A percentile compares a stretch with the other conserved stretches of the same genome.
These are phyloP conservation scores for Solanum neorickii DNA, from an alignment of 257 asterid species.

Conservation along the genomic window DNA sequence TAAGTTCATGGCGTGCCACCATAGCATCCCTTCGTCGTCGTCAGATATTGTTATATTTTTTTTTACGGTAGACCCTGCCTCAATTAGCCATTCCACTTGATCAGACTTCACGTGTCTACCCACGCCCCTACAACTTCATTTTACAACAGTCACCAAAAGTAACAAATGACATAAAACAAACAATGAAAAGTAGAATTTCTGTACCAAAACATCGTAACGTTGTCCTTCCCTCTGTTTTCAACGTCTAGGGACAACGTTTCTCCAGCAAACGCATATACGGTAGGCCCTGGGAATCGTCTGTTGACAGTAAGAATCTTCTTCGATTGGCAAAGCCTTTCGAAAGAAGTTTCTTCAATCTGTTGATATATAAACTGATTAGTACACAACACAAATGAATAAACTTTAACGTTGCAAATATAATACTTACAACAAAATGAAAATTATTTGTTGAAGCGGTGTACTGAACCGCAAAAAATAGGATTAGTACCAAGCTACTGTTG, in stretches of 20 bases:
- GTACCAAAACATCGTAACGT: background rate
- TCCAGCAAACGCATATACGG: background rate
- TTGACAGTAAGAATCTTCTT: slow-evolving; percentile 44
- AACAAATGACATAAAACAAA: no score
- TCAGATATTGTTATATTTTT: slow-evolving; percentile 28
- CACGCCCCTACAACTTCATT: rapidly evolving
- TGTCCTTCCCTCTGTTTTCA: background rate
- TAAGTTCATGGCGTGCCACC: slow-evolving; percentile 57
- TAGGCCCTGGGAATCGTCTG: background rate
- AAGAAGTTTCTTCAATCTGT: slow-evolving; percentile 22
- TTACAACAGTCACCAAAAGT: background rate
- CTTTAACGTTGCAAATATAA: background rate
- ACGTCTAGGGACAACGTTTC: background rate
- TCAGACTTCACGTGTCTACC: background rate
- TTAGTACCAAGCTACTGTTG: background rate
- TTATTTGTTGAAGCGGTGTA: no score
- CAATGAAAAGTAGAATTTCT: background rate
- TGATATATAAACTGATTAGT: no score
- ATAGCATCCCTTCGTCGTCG: slow-evolving; percentile 18
- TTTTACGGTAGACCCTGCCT: slow-evolving; percentile 24
- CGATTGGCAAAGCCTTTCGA: slow-evolving; percentile 22
- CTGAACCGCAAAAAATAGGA: background rate
- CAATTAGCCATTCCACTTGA: slow-evolving; percentile 21
- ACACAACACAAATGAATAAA: no score
- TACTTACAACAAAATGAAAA: no score